Evolutionary conservation across 2,329 filamentous ascomycete species (phyloP).

Genomic region (Elsinoe perseae): DNA sequence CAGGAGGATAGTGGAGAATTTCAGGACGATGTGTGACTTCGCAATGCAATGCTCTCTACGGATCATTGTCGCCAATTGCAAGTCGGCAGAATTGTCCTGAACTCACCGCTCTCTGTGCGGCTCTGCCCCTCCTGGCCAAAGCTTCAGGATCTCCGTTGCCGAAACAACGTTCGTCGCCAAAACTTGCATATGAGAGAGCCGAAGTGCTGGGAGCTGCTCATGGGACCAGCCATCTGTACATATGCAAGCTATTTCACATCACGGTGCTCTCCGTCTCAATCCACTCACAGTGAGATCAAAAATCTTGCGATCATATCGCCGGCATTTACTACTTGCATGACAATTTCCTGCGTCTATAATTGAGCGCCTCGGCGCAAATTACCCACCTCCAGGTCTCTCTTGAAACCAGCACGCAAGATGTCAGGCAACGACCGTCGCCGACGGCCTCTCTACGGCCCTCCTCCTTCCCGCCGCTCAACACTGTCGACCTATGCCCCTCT

Average conservation of each 20-base stretch:
- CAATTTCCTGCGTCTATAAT: not conserved
- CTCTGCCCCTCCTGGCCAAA: not conserved
- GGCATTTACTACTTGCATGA: not conserved
- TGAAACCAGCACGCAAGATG: not conserved
- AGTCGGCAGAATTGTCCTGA: not conserved
- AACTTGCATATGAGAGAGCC: conserved; percentile 1
- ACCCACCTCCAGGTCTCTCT: not conserved
- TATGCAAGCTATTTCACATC: not conserved
- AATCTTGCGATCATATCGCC: not conserved
- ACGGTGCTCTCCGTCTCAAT: not conserved
- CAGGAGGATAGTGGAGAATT: too few relatives aligned
- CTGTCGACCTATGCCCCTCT: conserved; percentile 86
- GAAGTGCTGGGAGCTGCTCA: not conserved
- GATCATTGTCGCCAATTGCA: not conserved
- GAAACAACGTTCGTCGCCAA: conserved; percentile 13
- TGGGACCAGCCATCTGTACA: conserved; percentile 5
- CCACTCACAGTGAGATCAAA: not conserved
- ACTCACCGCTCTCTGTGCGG: not conserved
- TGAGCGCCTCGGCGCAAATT: conserved; percentile 14
- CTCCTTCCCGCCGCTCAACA: conserved; percentile 45
- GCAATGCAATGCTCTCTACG: not conserved
- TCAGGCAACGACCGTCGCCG: conserved; percentile 37
- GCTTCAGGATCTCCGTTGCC: conserved; percentile 13
- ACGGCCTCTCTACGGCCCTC: conserved; percentile 36
- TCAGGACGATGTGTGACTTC: too few relatives aligned